Base-by-base conservation (phyloP, 305 asterid species). In the Striga hermonthica region DNA sequence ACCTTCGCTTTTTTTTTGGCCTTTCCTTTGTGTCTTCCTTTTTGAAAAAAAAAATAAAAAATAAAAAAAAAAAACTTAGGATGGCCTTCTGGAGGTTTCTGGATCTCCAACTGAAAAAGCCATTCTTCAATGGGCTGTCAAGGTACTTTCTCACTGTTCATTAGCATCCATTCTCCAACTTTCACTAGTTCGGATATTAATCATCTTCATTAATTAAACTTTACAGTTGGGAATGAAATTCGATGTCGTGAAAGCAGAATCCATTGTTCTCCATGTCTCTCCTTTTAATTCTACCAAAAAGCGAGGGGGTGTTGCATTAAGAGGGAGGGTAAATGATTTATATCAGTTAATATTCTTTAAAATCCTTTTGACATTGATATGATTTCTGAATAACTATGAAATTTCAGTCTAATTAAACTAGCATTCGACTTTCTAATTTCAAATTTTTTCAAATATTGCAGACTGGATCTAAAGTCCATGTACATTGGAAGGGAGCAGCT, bases 401-500 rank as follows among this genome's bases (percentile, higher is more conserved):
- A 41, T 60, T 69, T 61, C 40, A 36, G 60, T 39, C 67, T 9
- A 14, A 49, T 15, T 60, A 38, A 62, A 12, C 52, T 53, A 22
- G 67, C 12, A 61, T 37, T 38, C 35, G 31, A 47, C 40, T 37
- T 60, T 15, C 44, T 62, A 47, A 14, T 34, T 60, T 71, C 16
- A 49, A 59, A 68, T 57, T 48, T 52, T 22, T 37, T 13, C 36
- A 10, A 65, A 52, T 54, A 57, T 72, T 37, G 13, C 89, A 92
- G 98, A 81, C 76, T 69, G 81, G 83, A 70, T 84, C 97, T 49
- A 74, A 81, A 75, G 91, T 92, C 72, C 96, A 82, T 71, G 70
- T 86, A 61, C 98, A 92, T 77, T 92, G 98, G 98, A 92, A 92
- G 78, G 98, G 98, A 79, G 98, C 98, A 68, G 98, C 98, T 47